These are phyloP conservation scores for Aegilops bicornis DNA, from an alignment of 176 grass and related monocot genomes.

Conservation along the genomic window DNA sequence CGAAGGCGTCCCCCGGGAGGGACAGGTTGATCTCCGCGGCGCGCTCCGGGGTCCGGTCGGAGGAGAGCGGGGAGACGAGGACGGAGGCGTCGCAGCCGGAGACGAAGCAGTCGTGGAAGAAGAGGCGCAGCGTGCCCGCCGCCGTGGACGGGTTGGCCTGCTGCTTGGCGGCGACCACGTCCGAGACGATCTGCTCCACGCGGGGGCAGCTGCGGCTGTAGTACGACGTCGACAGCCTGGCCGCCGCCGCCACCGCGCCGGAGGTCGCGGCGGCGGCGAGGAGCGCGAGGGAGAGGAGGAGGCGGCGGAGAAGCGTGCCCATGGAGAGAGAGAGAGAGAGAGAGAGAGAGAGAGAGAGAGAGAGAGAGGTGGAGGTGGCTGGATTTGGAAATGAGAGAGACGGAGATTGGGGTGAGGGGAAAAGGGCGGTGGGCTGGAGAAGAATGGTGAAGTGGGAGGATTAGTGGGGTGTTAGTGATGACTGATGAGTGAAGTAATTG, in stretches of 20 bases:
- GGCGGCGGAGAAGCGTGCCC: slow-evolving; percentile 19
- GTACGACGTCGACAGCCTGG: slow-evolving; percentile 53
- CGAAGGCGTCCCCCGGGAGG: slow-evolving; percentile 87
- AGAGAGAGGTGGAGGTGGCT: not conserved
- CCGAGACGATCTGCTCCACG: slow-evolving; percentile 60
- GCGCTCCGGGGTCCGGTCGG: slow-evolving; percentile 37
- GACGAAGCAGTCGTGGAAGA: slow-evolving; percentile 99
- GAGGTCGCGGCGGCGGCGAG: not conserved
- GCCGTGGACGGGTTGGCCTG: slow-evolving; percentile 73
- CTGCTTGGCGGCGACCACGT: slow-evolving; percentile 70
- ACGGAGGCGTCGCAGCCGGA: slow-evolving; percentile 86
- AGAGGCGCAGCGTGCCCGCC: slow-evolving; percentile 80
- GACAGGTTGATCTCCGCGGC: slow-evolving; percentile 86
- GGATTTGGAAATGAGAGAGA: not conserved
- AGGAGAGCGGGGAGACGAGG: slow-evolving; percentile 53
- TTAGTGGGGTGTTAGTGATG: slow-evolving; percentile 4
- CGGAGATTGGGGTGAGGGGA: not conserved
- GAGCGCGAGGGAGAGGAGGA: slow-evolving; percentile 19
- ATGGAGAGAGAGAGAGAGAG: not conserved
- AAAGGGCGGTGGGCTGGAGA: slow-evolving; percentile 19
- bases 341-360: not conserved
- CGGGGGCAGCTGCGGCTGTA: slow-evolving; percentile 73
- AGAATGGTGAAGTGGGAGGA: not conserved
- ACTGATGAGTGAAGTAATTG: slow-evolving; percentile 33
- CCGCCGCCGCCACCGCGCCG: not conserved